Evolutionary conservation across 2,329 filamentous ascomycete species (phyloP), one percentile per base, ranked within the genome.

Genomic region (Zymoseptoria passerinii): DNA sequence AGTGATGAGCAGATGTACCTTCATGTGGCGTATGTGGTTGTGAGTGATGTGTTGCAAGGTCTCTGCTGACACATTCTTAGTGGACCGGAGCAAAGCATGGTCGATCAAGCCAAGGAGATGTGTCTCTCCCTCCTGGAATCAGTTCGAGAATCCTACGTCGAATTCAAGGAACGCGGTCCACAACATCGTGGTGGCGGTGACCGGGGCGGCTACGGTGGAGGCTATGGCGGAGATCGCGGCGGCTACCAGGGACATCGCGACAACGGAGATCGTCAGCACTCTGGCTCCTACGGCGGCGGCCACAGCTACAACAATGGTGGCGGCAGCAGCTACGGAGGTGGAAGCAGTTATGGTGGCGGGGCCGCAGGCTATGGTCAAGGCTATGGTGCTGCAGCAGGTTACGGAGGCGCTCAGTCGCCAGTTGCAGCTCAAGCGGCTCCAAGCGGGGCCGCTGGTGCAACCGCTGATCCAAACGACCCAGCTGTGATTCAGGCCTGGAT

Each of bases 1-100:
- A 95, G 90, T 65, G 92, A 99, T 52, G 92, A 97, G 72, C 84
- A 90, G 2, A 97, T 99, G 91, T 97, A 91, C 71, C 81, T 99
- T 51, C 92, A 97, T 73, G 92, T 97, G 65, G 89, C 94, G 88
- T 95, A 81, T 73, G 88, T 81, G 28, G 61, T 29, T 5, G 27
- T 48, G 50, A 13, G 16, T 20, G 18, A 8, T 27, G 23, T 19
- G 4, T 20, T 13, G 23, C 7, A n/a, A 53, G 16, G 51, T 51
- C 60, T 48, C 59, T 58, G 55, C 57, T 53, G 53, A 53, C 49
- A 51, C 50, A 23, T 23, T 19, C 58, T 29, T 64, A 95, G 90
- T 62, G 92, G 92, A 4, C 94, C 94, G 6, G 90, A 96, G 71
- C 83, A 89, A 16, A 83, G 83, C 61, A 90, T 95, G 79, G 92